Conservation (phyloP, 1,284 basidiomycete species). For the Leccinum subrobustum region DNA sequence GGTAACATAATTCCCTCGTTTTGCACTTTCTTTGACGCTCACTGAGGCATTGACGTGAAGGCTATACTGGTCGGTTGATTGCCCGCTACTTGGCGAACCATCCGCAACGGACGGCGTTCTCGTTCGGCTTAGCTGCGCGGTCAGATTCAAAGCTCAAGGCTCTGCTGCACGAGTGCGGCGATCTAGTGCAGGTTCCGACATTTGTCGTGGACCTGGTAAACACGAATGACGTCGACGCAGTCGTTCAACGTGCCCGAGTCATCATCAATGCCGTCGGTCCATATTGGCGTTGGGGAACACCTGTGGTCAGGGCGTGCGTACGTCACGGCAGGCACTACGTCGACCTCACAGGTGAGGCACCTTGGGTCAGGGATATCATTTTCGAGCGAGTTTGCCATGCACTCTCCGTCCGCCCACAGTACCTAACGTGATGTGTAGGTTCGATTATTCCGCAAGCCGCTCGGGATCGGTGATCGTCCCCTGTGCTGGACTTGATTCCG, state of each 20-base stretch:
- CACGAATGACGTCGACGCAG: slow-evolving; percentile 45
- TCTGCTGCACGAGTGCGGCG: slow-evolving; percentile 41
- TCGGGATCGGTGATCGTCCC: slow-evolving; percentile 56
- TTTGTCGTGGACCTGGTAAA: slow-evolving; percentile 55
- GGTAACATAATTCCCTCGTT: slow-evolving; percentile 30
- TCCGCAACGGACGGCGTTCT: slow-evolving; percentile 57
- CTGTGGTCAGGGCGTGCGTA: slow-evolving; percentile 53
- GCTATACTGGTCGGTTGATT: slow-evolving; percentile 66
- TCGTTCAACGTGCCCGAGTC: slow-evolving; percentile 54
- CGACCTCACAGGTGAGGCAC: slow-evolving; percentile 59
- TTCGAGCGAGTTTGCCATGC: slow-evolving; percentile 34
- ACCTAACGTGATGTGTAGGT: slow-evolving; percentile 34
- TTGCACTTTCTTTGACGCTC: slow-evolving; percentile 3
- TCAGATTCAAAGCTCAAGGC: slow-evolving; percentile 53
- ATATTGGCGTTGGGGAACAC: slow-evolving; percentile 61
- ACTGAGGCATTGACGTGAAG: slow-evolving; percentile 25
- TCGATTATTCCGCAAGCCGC: slow-evolving; percentile 54
- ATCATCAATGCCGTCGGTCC: slow-evolving; percentile 71
- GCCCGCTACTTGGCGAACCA: slow-evolving; percentile 60
- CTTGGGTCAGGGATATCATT: slow-evolving; percentile 54
- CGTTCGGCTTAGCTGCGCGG: slow-evolving; percentile 59
- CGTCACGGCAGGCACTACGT: slow-evolving; percentile 59
- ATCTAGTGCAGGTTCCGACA: slow-evolving; percentile 40
- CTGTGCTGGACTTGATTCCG: slow-evolving; percentile 58
- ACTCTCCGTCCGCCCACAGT: slow-evolving; percentile 2